These are phyloP conservation scores for Xanthoconium stramineum DNA, from an alignment of 768 basidiomycete species.

Conservation along the genomic window DNA sequence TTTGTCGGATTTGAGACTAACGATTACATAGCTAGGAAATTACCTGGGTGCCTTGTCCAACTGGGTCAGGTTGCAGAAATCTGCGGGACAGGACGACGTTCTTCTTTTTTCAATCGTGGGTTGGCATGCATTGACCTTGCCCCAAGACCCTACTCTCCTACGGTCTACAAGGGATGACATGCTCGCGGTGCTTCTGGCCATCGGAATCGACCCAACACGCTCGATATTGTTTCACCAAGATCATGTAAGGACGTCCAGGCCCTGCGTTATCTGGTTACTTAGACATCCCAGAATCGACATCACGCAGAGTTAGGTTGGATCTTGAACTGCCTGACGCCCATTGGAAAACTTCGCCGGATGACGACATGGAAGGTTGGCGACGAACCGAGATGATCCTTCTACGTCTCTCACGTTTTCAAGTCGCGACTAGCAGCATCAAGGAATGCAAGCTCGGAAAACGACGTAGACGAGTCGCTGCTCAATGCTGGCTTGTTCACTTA, in stretches of 20 bases:
- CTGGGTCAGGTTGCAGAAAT: conserved; percentile 79
- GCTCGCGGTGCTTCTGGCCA: conserved; percentile 79
- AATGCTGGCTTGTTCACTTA: conserved; percentile 89
- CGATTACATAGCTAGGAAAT: conserved; percentile 71
- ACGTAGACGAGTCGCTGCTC: conserved; percentile 77
- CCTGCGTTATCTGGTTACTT: not conserved
- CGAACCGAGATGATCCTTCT: not conserved
- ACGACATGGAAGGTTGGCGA: conserved; percentile 89
- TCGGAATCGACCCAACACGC: conserved; percentile 76
- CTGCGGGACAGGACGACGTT: conserved; percentile 53
- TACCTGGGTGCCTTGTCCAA: conserved; percentile 87
- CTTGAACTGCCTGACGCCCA: conserved; percentile 76
- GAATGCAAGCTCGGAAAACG: conserved; percentile 70
- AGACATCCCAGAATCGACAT: conserved; percentile 58
- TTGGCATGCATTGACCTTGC: conserved; percentile 91
- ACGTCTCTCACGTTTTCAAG: conserved; percentile 35
- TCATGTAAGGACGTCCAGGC: conserved; percentile 50
- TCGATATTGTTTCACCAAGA: conserved; percentile 86
- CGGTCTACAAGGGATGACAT: conserved; percentile 64
- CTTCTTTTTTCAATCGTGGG: conserved; percentile 88
- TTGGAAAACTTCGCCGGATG: conserved; percentile 85
- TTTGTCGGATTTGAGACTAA: conserved; percentile 3
- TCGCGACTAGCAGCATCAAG: conserved; percentile 70
- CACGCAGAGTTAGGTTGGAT: conserved; percentile 92
- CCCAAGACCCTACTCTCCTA: conserved; percentile 72